Percentiles rank a stretch among this genome's conserved stretches.
phyloP scores from a whole-genome alignment of 2,329 filamentous ascomycete species.

The Arthroderma uncinatum region DNA sequence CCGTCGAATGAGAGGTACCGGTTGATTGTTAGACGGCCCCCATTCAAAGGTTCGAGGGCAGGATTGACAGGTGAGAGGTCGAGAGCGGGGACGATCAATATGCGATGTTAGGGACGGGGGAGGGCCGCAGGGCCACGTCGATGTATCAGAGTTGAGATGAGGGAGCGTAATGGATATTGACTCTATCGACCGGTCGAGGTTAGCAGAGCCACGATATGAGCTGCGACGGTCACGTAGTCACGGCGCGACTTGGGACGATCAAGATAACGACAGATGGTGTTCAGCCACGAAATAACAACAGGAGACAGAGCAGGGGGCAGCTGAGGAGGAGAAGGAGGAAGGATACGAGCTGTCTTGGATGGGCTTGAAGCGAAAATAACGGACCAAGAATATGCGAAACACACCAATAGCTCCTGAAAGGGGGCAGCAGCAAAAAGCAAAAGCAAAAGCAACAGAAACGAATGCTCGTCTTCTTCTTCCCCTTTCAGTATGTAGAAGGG shows the following conservation, averaged over 20 bases:
- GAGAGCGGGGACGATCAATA: constrained; percentile 3
- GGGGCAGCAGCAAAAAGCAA: neutral
- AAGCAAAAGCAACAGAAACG: neutral
- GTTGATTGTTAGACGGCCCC: constrained; percentile 1
- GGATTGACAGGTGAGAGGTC: neutral
- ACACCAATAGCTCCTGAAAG: constrained; percentile 3
- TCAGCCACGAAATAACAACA: neutral
- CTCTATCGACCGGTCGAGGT: neutral
- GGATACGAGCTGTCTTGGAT: constrained; percentile 2
- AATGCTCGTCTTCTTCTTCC: neutral
- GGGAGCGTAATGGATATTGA: neutral
- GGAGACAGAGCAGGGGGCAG: neutral
- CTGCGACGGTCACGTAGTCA: neutral
- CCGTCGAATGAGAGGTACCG: neutral
- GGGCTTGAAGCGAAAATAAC: neutral
- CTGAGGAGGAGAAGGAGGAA: neutral
- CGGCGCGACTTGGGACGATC: neutral
- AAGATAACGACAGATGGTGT: neutral
- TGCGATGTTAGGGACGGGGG: constrained; percentile 2
- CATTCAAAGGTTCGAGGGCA: neutral
- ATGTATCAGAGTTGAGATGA: constrained; percentile 1
- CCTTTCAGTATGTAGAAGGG: neutral
- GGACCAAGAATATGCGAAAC: constrained; percentile 3
- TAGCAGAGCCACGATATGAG: neutral
- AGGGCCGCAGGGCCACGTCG: constrained; percentile 1